These are phyloP conservation scores for Cyberlindnera petersonii DNA, from an alignment of 805 yeast species.

Conservation along the genomic window DNA sequence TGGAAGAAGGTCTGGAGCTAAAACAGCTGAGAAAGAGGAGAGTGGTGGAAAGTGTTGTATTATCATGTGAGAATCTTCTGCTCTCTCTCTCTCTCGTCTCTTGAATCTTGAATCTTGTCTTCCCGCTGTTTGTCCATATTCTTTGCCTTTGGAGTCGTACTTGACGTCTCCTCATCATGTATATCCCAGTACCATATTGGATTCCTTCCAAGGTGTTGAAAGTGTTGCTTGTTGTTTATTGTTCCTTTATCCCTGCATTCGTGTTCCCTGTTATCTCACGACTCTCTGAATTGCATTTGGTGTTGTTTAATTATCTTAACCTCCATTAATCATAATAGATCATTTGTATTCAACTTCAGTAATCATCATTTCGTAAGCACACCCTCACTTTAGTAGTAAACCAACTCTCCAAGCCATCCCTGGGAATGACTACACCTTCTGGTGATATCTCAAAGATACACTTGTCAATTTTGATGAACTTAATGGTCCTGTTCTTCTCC, in stretches of 20 bases:
- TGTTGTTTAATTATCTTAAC: too few relatives aligned
- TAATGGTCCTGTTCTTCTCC: conserved; percentile 28
- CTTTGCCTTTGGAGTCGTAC: background rate
- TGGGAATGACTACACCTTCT: conserved; percentile 33
- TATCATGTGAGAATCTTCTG: conserved; percentile 4
- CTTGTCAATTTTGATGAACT: conserved; percentile 45
- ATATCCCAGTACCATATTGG: too few relatives aligned
- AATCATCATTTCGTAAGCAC: conserved; percentile 1
- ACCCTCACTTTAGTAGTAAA: conserved; percentile 38
- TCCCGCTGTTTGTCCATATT: background rate
- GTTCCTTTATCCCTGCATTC: too few relatives aligned
- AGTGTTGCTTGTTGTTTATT: background rate
- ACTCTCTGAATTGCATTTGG: background rate
- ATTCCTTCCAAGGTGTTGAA: background rate
- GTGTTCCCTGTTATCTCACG: too few relatives aligned
- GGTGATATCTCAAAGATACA: conserved; percentile 41
- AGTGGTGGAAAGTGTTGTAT: conserved; percentile 7
- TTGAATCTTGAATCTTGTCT: too few relatives aligned
- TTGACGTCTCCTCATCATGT: too few relatives aligned
- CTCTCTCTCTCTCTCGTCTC: too few relatives aligned
- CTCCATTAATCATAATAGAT: too few relatives aligned
- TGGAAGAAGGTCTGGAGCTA: background rate
- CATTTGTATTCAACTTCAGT: background rate
- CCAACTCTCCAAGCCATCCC: conserved; percentile 46
- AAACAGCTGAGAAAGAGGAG: background rate